Evolutionary conservation across 2,329 filamentous ascomycete genomes (phyloP).

Genomic region (Penicillium sp.): DNA sequence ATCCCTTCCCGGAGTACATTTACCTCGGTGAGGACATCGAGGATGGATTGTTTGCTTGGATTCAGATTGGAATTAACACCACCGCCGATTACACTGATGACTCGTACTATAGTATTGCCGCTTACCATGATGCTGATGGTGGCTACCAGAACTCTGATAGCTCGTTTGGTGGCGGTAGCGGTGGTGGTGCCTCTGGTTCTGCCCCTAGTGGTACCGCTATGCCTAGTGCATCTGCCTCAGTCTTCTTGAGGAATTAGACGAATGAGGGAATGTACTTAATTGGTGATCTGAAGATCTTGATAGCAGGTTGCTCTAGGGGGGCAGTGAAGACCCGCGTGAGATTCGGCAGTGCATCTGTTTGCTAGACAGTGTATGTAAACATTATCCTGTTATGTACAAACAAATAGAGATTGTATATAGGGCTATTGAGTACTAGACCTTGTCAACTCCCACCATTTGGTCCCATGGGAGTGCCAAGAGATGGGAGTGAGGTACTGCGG

Average conservation of each 20-base stretch:
- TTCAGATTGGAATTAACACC: conserved; percentile 49
- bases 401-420: neutral
- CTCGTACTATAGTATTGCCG: conserved; percentile 24
- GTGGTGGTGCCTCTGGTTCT: conserved; percentile 1
- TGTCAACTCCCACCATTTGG: too few relatives aligned
- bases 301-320: neutral
- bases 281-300: neutral
- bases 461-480: too few relatives aligned
- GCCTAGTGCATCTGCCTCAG: conserved; percentile 4
- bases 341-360: neutral
- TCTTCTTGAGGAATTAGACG: neutral
- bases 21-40: conserved; percentile 52
- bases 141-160: conserved; percentile 18
- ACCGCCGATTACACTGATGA: conserved; percentile 32
- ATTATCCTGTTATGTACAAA: neutral
- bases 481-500: too few relatives aligned
- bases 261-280: neutral
- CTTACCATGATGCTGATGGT: conserved; percentile 19
- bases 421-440: too few relatives aligned
- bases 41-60: conserved; percentile 53
- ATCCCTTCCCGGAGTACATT: conserved; percentile 56
- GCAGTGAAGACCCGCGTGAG: neutral
- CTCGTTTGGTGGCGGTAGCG: neutral
- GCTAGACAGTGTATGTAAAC: neutral
- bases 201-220: conserved; percentile 9